These are phyloP conservation scores for Musa balbisiana DNA, from an alignment of 202 grass and related monocot species.

Conservation along the genomic window DNA sequence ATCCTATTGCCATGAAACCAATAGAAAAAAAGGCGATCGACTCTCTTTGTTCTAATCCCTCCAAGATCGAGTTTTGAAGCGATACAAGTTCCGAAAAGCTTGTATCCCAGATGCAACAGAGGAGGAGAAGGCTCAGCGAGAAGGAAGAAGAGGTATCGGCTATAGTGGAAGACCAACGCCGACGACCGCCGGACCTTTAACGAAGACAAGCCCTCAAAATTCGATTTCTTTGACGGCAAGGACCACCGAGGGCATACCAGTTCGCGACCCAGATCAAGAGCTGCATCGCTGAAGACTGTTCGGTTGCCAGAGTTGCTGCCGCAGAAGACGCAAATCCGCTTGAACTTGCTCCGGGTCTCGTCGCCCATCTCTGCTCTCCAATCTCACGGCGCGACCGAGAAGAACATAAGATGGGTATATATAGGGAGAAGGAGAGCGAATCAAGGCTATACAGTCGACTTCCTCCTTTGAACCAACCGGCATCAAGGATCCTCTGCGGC, in stretches of 20 bases:
- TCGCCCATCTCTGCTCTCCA: conserved; percentile 8
- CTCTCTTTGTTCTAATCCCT: not conserved
- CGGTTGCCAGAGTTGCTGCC: conserved; percentile 86
- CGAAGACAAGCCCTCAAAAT: not conserved
- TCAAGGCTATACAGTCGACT: not conserved
- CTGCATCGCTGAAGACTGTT: conserved; percentile 67
- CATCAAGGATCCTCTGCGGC: not conserved
- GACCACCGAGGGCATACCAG: conserved; percentile 42
- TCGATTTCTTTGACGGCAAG: not conserved
- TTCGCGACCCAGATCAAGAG: conserved; percentile 72
- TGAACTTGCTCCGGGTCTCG: conserved; percentile 41
- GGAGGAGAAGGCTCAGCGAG: not conserved
- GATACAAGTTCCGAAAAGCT: not conserved
- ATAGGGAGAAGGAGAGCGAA: not conserved
- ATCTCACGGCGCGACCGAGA: not conserved
- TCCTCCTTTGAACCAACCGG: not conserved
- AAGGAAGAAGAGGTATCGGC: not conserved
- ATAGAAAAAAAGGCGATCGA: not conserved
- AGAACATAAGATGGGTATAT: not conserved
- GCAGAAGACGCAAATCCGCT: conserved; percentile 94
- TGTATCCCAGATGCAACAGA: not conserved
- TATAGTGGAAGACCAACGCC: too few relatives aligned
- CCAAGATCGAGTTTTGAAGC: conserved; percentile 21
- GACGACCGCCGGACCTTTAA: not conserved
- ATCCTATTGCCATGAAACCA: not conserved